Evolutionary conservation across 345 rosid species (phyloP), one percentile per base, ranked within the genome.

Genomic region (Sisymbrium irio): DNA sequence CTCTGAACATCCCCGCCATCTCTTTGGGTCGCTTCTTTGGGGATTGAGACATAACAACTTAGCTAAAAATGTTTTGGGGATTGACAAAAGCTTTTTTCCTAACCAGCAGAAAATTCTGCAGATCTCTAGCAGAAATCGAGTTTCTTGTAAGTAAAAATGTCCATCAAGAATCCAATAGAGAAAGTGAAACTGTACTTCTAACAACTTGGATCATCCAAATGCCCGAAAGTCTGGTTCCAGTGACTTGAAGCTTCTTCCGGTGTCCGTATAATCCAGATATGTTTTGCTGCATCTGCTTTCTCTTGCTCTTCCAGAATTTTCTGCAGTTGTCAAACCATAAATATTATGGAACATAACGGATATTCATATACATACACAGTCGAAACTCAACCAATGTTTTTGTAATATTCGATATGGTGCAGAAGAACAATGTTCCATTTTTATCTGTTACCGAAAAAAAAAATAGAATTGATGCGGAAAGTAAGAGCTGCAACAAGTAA

Each of bases 221-320:
- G 84, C 36, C 88, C 97, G 73, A 76, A 91, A 20, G 80, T 67
- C 68, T 79, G 35, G 51, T 76, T 71, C 97, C 98, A 91, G 32
- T 88, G 81, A 46, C 80, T 44, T 11, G 84, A 62, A 36, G 97
- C 90, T 82, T 94, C 96, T 82, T 91, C 90, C 2, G 72, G 79
- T 0, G 89, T 86, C 73, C 97, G 86, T 19, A 89, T 78, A 40
- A 81, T 75, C 98, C 98, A 94, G 32, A 91, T 84, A 68, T 89
- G 98, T 64, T 77, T 77, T 20, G 50, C 70, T 1, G 77, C 69
- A 62, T 85, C 81, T 6, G 81, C 82, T 77, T 70, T 85, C 82
- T 89, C 91, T 0, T 79, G 86, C 50, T 76, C 69, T 44, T 82
- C 88, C 56, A 93, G 14, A 63, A 91, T 81, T 81, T 83, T 88